A percentile compares a stretch with the other conserved stretches of the same genome.
Conservation (phyloP, 768 basidiomycete species). For the Pleurotus djamor region DNA sequence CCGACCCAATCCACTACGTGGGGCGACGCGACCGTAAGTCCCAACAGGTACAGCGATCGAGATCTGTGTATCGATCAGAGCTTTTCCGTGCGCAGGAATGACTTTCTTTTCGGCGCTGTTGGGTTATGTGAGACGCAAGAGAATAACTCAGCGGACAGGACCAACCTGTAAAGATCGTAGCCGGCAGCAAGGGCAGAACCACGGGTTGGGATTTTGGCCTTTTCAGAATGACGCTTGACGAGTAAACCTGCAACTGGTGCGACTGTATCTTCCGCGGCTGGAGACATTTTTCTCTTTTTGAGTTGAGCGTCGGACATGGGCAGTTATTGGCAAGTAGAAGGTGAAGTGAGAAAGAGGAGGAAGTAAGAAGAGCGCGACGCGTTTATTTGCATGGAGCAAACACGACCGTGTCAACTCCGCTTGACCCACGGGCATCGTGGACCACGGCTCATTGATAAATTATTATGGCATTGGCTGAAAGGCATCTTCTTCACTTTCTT, state of each 20-base stretch:
- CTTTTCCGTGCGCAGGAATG: constrained; percentile 89
- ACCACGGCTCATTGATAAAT: too few relatives aligned
- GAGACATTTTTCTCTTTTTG: constrained; percentile 66
- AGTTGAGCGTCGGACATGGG: constrained; percentile 27
- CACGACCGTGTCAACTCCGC: constrained; percentile 30
- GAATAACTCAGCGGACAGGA: constrained; percentile 8
- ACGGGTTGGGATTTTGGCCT: constrained; percentile 81
- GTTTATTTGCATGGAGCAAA: constrained; percentile 28
- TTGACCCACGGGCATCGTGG: neutral
- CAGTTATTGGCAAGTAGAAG: neutral
- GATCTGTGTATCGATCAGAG: constrained; percentile 86
- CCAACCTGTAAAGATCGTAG: constrained; percentile 93
- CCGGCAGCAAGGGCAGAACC: constrained; percentile 89
- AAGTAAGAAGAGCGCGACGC: too few relatives aligned
- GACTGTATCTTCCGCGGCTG: constrained; percentile 23
- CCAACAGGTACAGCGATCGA: constrained; percentile 93
- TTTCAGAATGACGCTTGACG: constrained; percentile 82
- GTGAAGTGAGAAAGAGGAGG: too few relatives aligned
- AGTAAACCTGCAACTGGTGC: constrained; percentile 55
- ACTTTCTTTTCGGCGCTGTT: constrained; percentile 79
- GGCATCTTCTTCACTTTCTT: neutral
- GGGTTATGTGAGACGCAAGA: constrained; percentile 4
- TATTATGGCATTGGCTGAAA: too few relatives aligned
- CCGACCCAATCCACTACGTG: constrained; percentile 91
- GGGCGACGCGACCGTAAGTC: constrained; percentile 96